Evolutionary conservation across 1,139 yeast genomes (phyloP), one percentile per base, ranked within the genome.

Genomic region (Pichia sp.): DNA sequence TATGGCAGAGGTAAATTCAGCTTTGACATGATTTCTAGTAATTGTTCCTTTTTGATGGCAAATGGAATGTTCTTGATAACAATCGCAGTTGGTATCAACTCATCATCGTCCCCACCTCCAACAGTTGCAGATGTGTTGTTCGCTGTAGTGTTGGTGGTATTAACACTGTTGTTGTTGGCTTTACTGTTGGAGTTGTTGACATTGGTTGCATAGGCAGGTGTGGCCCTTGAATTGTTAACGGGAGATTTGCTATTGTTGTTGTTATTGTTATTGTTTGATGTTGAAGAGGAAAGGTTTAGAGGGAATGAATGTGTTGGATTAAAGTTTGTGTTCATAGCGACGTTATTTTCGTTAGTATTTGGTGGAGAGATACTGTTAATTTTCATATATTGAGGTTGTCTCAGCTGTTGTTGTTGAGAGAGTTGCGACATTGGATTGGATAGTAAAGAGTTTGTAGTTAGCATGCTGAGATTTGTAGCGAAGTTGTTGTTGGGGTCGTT

Each of bases 51-150:
- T 56, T 91, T 91, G 48, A 91, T 86, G 18, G 98, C 97, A 66
- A 91, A 91, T 5, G 99, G 98, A 47, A 91, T 91, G 60, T 91
- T 91, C 55, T 91, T 91, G 50, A 91, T 91, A 32, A 91, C 99
- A 51, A 91, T 88, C 15, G 99, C 99, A 9, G 98, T 93, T 27
- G 97, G 97, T 46, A 91, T 91, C 39, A 91, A 71, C 48, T 85
- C 95, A 44, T 85, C 94, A 49, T 81, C 91, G 24, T 51, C 52
- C 4, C 14, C 31, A 30, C 20, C 20, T 14, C 24, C 37, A n/a
- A n/a, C n/a, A n/a, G n/a, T n/a, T n/a, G n/a, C n/a, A n/a, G n/a
- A n/a, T n/a, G n/a, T n/a, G n/a, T n/a, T n/a, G n/a, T n/a, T n/a
- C n/a, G n/a, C n/a, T n/a, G n/a, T n/a, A n/a, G n/a, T n/a, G n/a